Base-by-base conservation (phyloP, 164 flowering plant genomes). In the Chimonanthus salicifolius region DNA sequence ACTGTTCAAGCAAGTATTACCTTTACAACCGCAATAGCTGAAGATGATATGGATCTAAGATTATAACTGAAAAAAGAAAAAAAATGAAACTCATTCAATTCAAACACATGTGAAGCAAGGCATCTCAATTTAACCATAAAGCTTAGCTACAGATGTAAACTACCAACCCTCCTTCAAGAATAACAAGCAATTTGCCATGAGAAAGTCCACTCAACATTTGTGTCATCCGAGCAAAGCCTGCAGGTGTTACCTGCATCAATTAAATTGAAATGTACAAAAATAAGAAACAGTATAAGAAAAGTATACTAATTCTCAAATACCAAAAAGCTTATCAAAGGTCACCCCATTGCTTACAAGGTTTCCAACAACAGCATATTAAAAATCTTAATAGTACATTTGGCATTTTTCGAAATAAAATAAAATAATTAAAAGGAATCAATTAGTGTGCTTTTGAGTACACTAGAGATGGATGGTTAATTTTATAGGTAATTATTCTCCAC, bases 151-250 rank as follows among this genome's bases (percentile, higher is more conserved):
- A 18, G 43, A 68, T 49, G 43, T 49, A 75, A 74, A 80, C 18
- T 62, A 87, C 97, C 54, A 70, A 95, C 99, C 99, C 99, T 83
- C 99, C 99, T 86, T 95, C 99, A 67, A 95, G 97, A 74, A 95
- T 84, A 67, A 93, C 97, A 75, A 95, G 98, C 85, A 95, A 77
- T 76, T 88, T 95, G 74, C 99, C 97, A 70, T 84, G 82, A 58
- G 92, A 87, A 4, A 95, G 80, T 66, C 75, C 71, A 58, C 62
- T 83, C 83, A 94, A 78, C 92, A 93, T 87, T 20, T 87, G 79
- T 60, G 99, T 87, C 99, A 95, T 93, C 71, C 80, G 83, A 62
- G 97, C 97, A 88, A 83, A 95, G 64, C 97, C 98, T 68, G 87
- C 77, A 67, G 99, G 99, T 70, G 99, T 95, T 18, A 95, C 97